Conservation (phyloP, 1,284 basidiomycete genomes). For the Marasmius fiardii region DNA sequence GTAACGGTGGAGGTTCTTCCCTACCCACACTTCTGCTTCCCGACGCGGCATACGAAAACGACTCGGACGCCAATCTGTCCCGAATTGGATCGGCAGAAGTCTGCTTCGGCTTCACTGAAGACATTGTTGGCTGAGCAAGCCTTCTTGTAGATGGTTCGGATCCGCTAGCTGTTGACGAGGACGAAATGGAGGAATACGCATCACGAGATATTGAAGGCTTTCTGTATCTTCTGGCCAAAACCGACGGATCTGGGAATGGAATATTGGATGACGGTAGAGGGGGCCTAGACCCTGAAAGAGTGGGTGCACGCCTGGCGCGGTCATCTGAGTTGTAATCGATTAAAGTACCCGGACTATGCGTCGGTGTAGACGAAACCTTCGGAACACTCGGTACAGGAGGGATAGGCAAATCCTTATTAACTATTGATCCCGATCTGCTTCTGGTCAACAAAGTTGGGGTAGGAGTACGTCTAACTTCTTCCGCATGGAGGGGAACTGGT, state of each 20-base stretch:
- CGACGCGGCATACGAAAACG: not conserved
- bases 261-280: not conserved
- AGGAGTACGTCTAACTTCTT: not conserved
- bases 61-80: not conserved
- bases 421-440: not conserved
- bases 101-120: not conserved
- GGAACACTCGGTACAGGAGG: not conserved
- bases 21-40: not conserved
- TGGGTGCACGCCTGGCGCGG: not conserved
- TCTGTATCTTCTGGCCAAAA: not conserved
- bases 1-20: not conserved
- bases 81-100: not conserved
- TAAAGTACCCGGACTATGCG: not conserved
- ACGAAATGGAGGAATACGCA: not conserved
- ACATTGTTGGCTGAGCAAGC: not conserved
- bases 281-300: not conserved
- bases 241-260: not conserved
- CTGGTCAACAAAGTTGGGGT: not conserved
- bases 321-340: not conserved
- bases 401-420: not conserved
- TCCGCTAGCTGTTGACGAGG: slow-evolving; percentile 31
- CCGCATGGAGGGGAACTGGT: not conserved
- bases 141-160: not conserved
- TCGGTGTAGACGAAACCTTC: not conserved
- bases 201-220: slow-evolving; percentile 5